Percentiles rank a stretch among this genome's conserved stretches.
These are phyloP conservation scores for Corylus americana DNA, from an alignment of 306 rosid species.

Conservation along the genomic window DNA sequence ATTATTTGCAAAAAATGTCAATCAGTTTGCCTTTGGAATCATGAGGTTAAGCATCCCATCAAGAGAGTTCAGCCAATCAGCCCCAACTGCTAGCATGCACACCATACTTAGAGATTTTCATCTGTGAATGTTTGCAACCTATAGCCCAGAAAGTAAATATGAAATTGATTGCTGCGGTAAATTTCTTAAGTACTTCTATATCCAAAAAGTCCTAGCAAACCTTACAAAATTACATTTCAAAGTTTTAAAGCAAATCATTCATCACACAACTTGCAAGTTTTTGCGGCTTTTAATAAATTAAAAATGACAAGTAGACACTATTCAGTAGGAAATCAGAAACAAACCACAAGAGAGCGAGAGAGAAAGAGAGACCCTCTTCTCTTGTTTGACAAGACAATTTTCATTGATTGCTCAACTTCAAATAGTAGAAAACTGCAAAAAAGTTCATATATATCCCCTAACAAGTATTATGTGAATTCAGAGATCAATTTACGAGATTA, in stretches of 20 bases:
- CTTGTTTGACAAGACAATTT: not conserved
- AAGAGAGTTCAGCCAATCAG: not conserved
- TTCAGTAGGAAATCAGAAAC: not conserved
- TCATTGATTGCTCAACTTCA: not conserved
- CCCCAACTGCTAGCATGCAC: not conserved
- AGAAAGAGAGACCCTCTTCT: not conserved
- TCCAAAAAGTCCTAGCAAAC: not conserved
- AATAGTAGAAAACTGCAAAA: not conserved
- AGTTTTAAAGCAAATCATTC: not conserved
- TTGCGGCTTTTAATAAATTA: not conserved
- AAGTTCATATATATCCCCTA: not conserved
- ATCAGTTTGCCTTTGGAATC: not conserved
- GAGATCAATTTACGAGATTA: not conserved
- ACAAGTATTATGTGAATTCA: not conserved
- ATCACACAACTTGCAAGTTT: not conserved
- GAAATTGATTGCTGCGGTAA: not conserved
- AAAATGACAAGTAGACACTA: not conserved
- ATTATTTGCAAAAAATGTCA: not conserved
- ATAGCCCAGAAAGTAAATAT: not conserved
- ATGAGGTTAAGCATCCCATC: not conserved
- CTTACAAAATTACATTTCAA: not conserved
- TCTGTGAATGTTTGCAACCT: not conserved
- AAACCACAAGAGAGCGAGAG: not conserved
- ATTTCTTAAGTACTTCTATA: not conserved
- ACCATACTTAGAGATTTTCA: not conserved